Base-by-base conservation (phyloP, 371 early-diverging fungal genomes). In the Mucor ambiguus region DNA sequence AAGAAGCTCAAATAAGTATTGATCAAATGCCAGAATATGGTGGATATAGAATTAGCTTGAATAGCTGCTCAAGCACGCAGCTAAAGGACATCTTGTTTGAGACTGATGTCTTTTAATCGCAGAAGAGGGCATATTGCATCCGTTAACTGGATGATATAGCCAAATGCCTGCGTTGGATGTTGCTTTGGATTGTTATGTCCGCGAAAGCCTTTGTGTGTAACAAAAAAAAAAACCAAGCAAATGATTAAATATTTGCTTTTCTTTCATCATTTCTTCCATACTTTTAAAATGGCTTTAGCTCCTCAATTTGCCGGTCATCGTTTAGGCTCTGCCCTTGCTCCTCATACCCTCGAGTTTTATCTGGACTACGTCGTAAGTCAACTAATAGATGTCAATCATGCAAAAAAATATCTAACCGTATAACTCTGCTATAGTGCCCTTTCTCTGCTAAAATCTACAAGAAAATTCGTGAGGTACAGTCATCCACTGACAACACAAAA, bases 371-470 rank as follows among this genome's bases (percentile, higher is more conserved):
- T 86, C 52, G 87, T 85, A 77, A 54, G 81, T 63, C 2, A 12
- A 58, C 11, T 24, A 6, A 20, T 3, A 3, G 9, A 58, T 7
- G n/a, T 18, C 16, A 8, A 68, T 65, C 3, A 52, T 28, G 52
- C 28, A 28, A 14, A 52, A 52, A 0, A 3, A 20, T 46, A 18
- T 22, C 24, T 46, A 22, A 22, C 11, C 46, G 1, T 46, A 44
- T 44, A 18, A n/a, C n/a, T n/a, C n/a, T 49, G 12, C 33, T 22
- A 22, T 69, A 84, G 85, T 89, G 88, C 33, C 89, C 89, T 4
- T 89, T 85, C 73, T 88, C 88, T 26, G 84, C 82, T 5, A 85
- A 81, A 68, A 74, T 88, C 10, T 88, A 83, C 71, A 84, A 85
- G 56, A 78, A 68, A 60, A 69, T 85, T 29, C 79, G 78, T 29